These are phyloP conservation scores for Blastobotrys indianensis DNA, from an alignment of 1,139 yeast species.

Conservation along the genomic window DNA sequence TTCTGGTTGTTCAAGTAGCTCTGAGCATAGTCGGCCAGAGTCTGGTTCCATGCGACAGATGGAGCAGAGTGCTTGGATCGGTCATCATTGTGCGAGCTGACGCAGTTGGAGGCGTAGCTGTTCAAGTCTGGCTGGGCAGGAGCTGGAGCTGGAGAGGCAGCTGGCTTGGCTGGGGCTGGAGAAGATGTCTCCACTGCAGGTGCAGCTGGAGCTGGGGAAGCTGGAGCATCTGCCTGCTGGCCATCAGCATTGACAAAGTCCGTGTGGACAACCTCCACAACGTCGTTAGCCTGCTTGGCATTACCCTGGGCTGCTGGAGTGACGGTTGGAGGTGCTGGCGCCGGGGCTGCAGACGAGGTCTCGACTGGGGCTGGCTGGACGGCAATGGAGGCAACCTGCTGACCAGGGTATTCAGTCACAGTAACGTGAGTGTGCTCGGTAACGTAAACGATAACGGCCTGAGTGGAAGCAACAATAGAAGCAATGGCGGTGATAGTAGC, in stretches of 20 bases:
- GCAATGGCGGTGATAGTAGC: constrained; percentile 12
- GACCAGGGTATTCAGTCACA: constrained; percentile 23
- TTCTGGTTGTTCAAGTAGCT: constrained; percentile 52
- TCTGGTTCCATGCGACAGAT: constrained; percentile 57
- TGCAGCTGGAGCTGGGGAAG: constrained; percentile 1
- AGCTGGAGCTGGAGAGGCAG: constrained; percentile 5
- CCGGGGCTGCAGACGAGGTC: constrained; percentile 8
- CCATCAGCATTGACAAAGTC: constrained; percentile 1
- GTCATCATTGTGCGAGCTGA: constrained; percentile 50
- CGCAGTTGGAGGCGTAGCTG: constrained; percentile 8
- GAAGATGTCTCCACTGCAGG: background rate
- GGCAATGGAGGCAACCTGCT: constrained; percentile 12
- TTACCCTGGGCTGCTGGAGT: constrained; percentile 9
- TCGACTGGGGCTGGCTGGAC: constrained; percentile 12
- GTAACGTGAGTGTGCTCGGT: constrained; percentile 24
- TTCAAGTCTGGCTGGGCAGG: constrained; percentile 4
- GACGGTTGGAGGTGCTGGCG: constrained; percentile 2
- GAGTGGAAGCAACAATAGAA: constrained; percentile 10
- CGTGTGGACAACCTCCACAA: constrained; percentile 3
- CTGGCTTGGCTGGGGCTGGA: constrained; percentile 5
- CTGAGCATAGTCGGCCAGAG: constrained; percentile 62
- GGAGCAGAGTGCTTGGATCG: constrained; percentile 63
- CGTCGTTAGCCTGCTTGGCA: constrained; percentile 3
- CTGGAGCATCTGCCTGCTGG: constrained; percentile 5
- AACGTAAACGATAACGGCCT: constrained; percentile 24